Evolutionary conservation across 176 grass and related monocot species (phyloP).

Genomic region (Aegilops tauschii): DNA sequence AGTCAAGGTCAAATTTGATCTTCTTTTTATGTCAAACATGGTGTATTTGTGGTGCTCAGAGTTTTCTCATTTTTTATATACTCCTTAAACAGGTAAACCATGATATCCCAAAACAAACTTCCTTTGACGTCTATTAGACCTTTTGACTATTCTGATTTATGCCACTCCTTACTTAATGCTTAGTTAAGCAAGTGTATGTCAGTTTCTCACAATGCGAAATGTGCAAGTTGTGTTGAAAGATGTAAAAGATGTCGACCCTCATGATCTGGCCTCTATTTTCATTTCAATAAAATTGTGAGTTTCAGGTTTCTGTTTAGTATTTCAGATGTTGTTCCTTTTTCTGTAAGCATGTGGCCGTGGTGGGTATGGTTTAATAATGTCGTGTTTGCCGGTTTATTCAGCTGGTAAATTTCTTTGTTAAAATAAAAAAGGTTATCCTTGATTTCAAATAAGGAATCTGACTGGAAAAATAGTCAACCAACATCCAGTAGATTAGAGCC

Average conservation of each 20-base stretch:
- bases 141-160: constrained; percentile 93
- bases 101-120: constrained; percentile 84
- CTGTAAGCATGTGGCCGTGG: neutral
- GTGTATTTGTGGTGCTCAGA: neutral
- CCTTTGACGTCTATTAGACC: constrained; percentile 79
- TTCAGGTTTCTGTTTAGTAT: neutral
- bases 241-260: constrained; percentile 82
- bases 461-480: constrained; percentile 68
- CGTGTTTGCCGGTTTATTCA: constrained; percentile 13
- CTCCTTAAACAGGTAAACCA: constrained; percentile 67
- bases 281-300: constrained; percentile 87
- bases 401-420: neutral
- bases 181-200: constrained; percentile 3
- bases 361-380: neutral
- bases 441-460: constrained; percentile 67
- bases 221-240: constrained; percentile 85
- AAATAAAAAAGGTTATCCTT: neutral
- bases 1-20: constrained; percentile 61
- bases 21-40: constrained; percentile 10
- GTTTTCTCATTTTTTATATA: constrained; percentile 37
- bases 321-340: neutral
- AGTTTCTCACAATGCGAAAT: constrained; percentile 13
- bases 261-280: constrained; percentile 84
- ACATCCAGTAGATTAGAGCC: constrained; percentile 45
- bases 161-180: constrained; percentile 20